A percentile compares a stretch with the other conserved stretches of the same genome.
These are phyloP conservation scores for Marvania coccoides DNA, from an alignment of 139 green algal genomes.

Conservation along the genomic window DNA sequence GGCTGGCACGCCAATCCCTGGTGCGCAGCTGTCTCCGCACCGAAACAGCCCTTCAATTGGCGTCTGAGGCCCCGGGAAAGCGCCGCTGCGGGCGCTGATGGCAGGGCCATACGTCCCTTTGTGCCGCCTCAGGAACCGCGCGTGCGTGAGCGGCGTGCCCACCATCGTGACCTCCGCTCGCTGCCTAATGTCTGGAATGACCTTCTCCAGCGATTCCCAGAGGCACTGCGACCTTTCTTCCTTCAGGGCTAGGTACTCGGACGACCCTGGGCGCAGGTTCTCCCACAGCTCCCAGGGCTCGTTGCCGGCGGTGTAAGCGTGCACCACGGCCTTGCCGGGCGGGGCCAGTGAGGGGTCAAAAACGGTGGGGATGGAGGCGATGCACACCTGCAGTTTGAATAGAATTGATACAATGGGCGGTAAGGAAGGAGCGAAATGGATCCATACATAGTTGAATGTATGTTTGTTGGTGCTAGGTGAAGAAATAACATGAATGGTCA, in stretches of 20 bases:
- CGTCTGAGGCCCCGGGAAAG: slow-evolving; percentile 67
- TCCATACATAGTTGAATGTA: too few species aligned
- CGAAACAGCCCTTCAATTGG: slow-evolving; percentile 59
- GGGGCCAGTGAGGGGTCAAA: slow-evolving; percentile 73
- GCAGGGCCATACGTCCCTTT: slow-evolving; percentile 77
- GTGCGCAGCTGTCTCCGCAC: slow-evolving; percentile 73
- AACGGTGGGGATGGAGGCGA: slow-evolving; percentile 59
- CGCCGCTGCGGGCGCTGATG: slow-evolving; percentile 14
- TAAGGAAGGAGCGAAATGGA: too few species aligned
- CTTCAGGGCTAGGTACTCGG: slow-evolving; percentile 86
- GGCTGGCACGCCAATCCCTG: slow-evolving; percentile 88
- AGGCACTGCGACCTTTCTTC: slow-evolving; percentile 79
- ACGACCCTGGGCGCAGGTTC: slow-evolving; percentile 29
- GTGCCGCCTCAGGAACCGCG: slow-evolving; percentile 73
- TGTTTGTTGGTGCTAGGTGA: too few species aligned
- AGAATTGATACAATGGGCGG: too few species aligned
- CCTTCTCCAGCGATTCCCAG: slow-evolving; percentile 76
- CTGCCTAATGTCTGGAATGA: slow-evolving; percentile 69
- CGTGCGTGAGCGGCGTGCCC: slow-evolving; percentile 86
- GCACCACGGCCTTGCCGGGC: slow-evolving; percentile 70
- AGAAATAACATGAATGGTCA: too few species aligned
- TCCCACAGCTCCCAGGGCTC: slow-evolving; percentile 90
- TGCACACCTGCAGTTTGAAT: too few species aligned
- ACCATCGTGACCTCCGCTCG: slow-evolving; percentile 58
- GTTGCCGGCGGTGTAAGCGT: slow-evolving; percentile 69